Percentiles rank a stretch among this genome's conserved stretches.
These are phyloP conservation scores for Debaryomyces prosopidis DNA, from an alignment of 805 yeast genomes.

Conservation along the genomic window DNA sequence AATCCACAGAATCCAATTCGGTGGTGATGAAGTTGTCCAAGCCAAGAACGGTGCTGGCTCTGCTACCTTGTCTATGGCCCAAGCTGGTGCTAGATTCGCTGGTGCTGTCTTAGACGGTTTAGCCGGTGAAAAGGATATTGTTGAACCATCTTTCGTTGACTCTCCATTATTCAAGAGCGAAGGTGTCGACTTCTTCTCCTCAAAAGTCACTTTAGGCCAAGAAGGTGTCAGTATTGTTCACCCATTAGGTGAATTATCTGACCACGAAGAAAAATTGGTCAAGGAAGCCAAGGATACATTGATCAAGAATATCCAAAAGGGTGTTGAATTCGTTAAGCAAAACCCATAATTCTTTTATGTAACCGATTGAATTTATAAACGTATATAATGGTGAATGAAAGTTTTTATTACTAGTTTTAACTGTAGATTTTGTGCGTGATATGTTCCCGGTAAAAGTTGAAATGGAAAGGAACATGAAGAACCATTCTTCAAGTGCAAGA, in stretches of 20 bases:
- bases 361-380: no score
- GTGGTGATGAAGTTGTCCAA: slow-evolving; percentile 94
- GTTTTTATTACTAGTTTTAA: no score
- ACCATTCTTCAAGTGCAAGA: no score
- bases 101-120: slow-evolving; percentile 64
- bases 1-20: slow-evolving; percentile 88
- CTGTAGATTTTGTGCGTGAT: no score
- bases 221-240: slow-evolving; percentile 85
- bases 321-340: slow-evolving; percentile 79
- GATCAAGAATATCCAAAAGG: slow-evolving; percentile 89
- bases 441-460: no score
- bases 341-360: slow-evolving; percentile 48
- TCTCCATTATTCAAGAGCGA: slow-evolving; percentile 80
- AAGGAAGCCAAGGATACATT: slow-evolving; percentile 84
- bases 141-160: slow-evolving; percentile 74
- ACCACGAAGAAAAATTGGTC: slow-evolving; percentile 83
- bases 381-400: no score
- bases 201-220: slow-evolving; percentile 90
- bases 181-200: slow-evolving; percentile 96
- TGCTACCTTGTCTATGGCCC: slow-evolving; percentile 91
- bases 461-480: no score
- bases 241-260: slow-evolving; percentile 68
- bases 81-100: slow-evolving; percentile 81
- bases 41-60: slow-evolving; percentile 95
- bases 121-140: slow-evolving; percentile 61